Conservation (phyloP, 768 basidiomycete species). For the Trametes cubensis region DNA sequence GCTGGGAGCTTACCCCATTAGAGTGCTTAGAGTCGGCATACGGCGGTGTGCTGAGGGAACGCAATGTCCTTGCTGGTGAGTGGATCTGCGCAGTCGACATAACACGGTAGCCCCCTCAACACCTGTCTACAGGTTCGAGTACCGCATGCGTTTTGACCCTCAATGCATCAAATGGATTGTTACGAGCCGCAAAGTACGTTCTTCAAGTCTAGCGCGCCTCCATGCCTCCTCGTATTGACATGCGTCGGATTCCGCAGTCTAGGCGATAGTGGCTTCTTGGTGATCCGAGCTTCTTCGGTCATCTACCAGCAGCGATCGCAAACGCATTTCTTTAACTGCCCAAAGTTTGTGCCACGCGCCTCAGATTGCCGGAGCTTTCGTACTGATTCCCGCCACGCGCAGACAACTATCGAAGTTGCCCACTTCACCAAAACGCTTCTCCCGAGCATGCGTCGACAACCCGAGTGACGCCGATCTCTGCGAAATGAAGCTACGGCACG, state of each 20-base stretch:
- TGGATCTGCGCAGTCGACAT: background rate
- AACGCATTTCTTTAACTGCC: slow-evolving; percentile 51
- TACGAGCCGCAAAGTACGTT: slow-evolving; percentile 78
- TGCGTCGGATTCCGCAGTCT: slow-evolving; percentile 45
- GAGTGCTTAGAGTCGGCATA: slow-evolving; percentile 76
- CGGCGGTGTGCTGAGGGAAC: slow-evolving; percentile 69
- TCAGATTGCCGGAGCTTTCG: no score
- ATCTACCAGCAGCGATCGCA: slow-evolving; percentile 50
- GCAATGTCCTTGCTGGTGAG: slow-evolving; percentile 43
- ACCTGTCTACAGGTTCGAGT: slow-evolving; percentile 63
- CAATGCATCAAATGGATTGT: slow-evolving; percentile 71
- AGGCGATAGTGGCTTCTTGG: slow-evolving; percentile 78
- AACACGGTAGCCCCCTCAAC: slow-evolving; percentile 6
- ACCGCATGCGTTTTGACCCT: slow-evolving; percentile 78
- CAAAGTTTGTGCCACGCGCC: slow-evolving; percentile 40
- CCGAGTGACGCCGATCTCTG: slow-evolving; percentile 47
- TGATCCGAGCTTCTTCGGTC: slow-evolving; percentile 68
- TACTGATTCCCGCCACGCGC: background rate
- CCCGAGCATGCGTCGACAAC: slow-evolving; percentile 37
- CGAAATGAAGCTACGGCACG: slow-evolving; percentile 52
- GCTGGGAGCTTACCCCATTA: slow-evolving; percentile 67
- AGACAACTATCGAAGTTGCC: slow-evolving; percentile 45
- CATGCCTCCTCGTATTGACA: background rate
- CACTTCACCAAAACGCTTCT: slow-evolving; percentile 23
- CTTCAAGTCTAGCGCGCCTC: background rate